These are phyloP conservation scores for Cutaneotrichosporon spelunceum DNA, from an alignment of 1,284 basidiomycete species.

Conservation along the genomic window DNA sequence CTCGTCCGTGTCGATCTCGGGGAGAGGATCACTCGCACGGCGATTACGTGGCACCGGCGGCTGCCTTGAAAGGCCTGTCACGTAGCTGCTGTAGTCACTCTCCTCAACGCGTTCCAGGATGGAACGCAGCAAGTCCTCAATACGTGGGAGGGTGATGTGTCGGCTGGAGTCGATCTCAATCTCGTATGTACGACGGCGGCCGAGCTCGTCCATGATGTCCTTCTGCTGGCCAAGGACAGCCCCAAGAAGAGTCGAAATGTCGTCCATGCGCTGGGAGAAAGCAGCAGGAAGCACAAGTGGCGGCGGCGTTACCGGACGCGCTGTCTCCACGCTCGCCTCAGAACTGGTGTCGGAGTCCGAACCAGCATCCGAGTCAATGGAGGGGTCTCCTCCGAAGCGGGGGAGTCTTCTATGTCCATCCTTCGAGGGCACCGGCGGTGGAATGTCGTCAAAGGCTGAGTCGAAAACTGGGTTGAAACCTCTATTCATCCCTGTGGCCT, in stretches of 20 bases:
- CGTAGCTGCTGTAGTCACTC: background rate
- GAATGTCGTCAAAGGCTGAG: slow-evolving; percentile 9
- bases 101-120: slow-evolving; percentile 26
- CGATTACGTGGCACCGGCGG: background rate
- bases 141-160: slow-evolving; percentile 26
- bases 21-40: background rate
- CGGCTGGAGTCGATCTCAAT: slow-evolving; percentile 13
- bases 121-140: slow-evolving; percentile 43
- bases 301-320: slow-evolving; percentile 43
- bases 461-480: too few relatives aligned
- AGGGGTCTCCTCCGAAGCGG: background rate
- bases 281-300: slow-evolving; percentile 32
- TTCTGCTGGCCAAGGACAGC: slow-evolving; percentile 40
- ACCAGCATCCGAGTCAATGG: slow-evolving; percentile 12
- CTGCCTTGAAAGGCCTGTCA: background rate
- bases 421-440: slow-evolving; percentile 43
- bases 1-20: slow-evolving; percentile 14
- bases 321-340: slow-evolving; percentile 35
- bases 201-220: slow-evolving; percentile 35
- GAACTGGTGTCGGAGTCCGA: slow-evolving; percentile 24
- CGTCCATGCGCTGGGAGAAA: slow-evolving; percentile 33
- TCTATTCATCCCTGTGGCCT: too few relatives aligned
- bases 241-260: slow-evolving; percentile 39
- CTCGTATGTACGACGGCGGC: slow-evolving; percentile 9
- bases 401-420: slow-evolving; percentile 17